A percentile compares a stretch with the other conserved stretches of the same genome.
Evolutionary conservation across 164 flowering plant genomes (phyloP).

Genomic region (Taxillus chinensis): DNA sequence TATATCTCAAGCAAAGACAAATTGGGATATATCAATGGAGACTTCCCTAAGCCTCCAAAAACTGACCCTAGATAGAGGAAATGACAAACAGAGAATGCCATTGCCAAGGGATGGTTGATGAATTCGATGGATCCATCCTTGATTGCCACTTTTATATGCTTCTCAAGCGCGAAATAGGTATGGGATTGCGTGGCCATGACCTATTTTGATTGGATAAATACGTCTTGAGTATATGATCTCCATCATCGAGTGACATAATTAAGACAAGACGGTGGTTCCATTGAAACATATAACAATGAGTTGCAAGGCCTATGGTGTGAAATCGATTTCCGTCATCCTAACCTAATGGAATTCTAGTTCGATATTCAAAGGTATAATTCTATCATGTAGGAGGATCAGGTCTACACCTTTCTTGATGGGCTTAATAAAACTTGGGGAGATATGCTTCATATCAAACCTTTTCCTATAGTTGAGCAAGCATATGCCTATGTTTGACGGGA

Average conservation of each 20-base stretch:
- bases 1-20: no score
- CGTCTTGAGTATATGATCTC: slow-evolving; percentile 1
- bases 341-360: not conserved
- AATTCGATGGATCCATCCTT: not conserved
- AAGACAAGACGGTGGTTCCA: slow-evolving; percentile 1
- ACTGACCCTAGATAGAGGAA: not conserved
- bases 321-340: slow-evolving; percentile 1
- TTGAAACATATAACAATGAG: slow-evolving; percentile 1
- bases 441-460: not conserved
- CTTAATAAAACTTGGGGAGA: no score
- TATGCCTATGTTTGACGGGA: not conserved
- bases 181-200: not conserved
- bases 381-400: not conserved
- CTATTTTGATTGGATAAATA: not conserved
- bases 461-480: not conserved
- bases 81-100: not conserved
- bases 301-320: slow-evolving; percentile 4
- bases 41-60: not conserved
- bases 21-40: no score
- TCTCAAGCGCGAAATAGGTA: not conserved
- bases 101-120: no score
- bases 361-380: slow-evolving; percentile 3
- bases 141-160: not conserved
- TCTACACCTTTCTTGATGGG: no score
- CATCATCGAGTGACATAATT: not conserved